Base-by-base conservation (phyloP, 225 moss, liverwort and hornwort genomes). In the Neckera pumila region DNA sequence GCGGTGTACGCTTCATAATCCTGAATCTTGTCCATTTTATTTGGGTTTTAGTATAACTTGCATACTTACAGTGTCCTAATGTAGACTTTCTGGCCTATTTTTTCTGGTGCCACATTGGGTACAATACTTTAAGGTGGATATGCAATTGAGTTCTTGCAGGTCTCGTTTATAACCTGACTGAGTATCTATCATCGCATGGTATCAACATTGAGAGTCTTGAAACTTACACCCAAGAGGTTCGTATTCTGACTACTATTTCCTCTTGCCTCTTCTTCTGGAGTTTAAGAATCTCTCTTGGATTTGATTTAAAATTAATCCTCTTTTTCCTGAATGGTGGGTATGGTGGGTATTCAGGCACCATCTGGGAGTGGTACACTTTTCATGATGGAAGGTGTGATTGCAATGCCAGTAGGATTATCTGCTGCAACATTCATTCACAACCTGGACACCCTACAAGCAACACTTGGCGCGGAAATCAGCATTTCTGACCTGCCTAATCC, bases 161-260 rank as follows among this genome's bases (percentile, higher is more conserved):
- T 70, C 89, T 94, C 57, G 92, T 94, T 15, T 94, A 93, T 27
- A 94, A 94, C 76, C 79, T 94, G 82, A 91, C 94, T 25, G 94
- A 94, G 86, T 94, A 93, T 81, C 76, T 94, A 14, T 91, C 93
- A 64, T 92, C 93, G 16, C 74, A 84, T 77, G 90, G 86, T 43
- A 91, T 94, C 85, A 93, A 94, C 77, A 94, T 94, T 43, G 94
- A 94, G 86, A 91, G 88, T 64, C 89, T 93, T 53, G 93, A 93
- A 87, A 93, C 94, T 8, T 92, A 92, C 85, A 93, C 84, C 47
- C 91, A 93, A 70, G 91, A 93, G 94, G 94, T 94, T 69, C 5
- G 86, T 27, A 18, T 79, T 40, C 25, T 76, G 54, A 26, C 25
- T 54, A 40, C 51, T 67, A 43, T 54, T 27, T 60, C 43, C 71